Base-by-base conservation (phyloP, 495 filamentous ascomycete species). In the Penicillium antarcticum region DNA sequence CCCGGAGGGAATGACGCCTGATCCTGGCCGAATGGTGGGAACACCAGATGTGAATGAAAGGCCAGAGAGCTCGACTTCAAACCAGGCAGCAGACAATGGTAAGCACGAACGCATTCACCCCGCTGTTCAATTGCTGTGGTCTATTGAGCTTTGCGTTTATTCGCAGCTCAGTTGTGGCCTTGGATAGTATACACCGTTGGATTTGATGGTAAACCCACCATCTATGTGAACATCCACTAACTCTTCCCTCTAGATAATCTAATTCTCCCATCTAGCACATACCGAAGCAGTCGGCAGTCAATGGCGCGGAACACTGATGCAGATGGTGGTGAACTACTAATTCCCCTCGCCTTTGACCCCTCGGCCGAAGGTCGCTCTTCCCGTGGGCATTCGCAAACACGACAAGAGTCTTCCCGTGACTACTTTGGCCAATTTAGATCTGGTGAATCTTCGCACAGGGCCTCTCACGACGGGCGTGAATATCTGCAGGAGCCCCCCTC, bases 281-380 rank as follows among this genome's bases (percentile, higher is more conserved):
- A 92, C 67, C 81, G 86, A 52, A 86, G 84, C 64, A 87, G 87
- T 59, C 82, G 88, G 34, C 85, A 87, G 60, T 94, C 86, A 14
- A 73, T 80, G 17, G 47, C 51, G 19, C 84, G 81, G 84, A 84
- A 31, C 72, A 83, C 42, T 10, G 87, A 90, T 47, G 56, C 77
- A 11, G 84, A 82, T 55, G 75, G 65, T 17, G 89, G 91, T 50
- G 83, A 87, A 53, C 88, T 95, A 52, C 87, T 95, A 45, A 94
- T 98, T 45, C 92, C 92, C 5, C 84, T 98, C 57, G 89, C 89
- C 23, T 80, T 96, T 38, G 94, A 98, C 58, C 87, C 91, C 9
- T 90, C 83, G 26, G 81, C 16, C 76, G 82, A 24, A 73, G 82
- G 29, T 75, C 53, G 14, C 24, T 61, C 81, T 23, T 75, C 80